Base-by-base conservation (phyloP, 225 moss, liverwort and hornwort genomes). In the Bryoerythrophyllum caledonicum region DNA sequence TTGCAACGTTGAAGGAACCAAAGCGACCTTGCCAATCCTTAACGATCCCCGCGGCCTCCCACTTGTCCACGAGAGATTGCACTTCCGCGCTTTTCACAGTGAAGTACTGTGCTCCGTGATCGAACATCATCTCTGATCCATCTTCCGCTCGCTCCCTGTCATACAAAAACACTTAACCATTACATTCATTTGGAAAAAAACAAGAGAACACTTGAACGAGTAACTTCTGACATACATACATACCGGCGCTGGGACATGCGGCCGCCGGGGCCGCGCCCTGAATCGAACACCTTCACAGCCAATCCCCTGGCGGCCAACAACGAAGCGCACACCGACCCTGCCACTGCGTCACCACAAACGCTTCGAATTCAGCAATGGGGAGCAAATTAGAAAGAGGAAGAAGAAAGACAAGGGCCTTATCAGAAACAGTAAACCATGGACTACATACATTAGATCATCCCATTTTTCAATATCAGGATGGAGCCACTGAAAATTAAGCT, bases 31-130 rank as follows among this genome's bases (percentile, higher is more conserved):
- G 55, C 99, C 99, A 99, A 24, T 92, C 86, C 53, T 90, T 86
- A 60, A 95, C 71, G 72, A 93, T 65, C 54, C 99, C 95, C 53
- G 86, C 79, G 44, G 87, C 89, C 82, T 88, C 75, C 99, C 99
- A 99, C 72, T 84, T 83, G 60, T 95, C 91, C 28, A 99, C 90
- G 63, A 99, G 76, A 10, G 78, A 67, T 76, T 93, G 99, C 74
- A 95, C 93, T 78, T 86, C 81, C 80, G 84, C 55, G 65, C 71
- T 78, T 80, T 87, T 90, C 38, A 92, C 89, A 28, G 89, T 91
- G 77, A 99, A 91, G 62, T 99, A 99, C 62, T 99, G 95, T 28
- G 91, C 95, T 71, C 99, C 99, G 60, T 95, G 93, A 84, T 99
- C 99, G 78, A 99, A 99, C 60, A 89, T 67, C 24, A 99, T 82